These are phyloP conservation scores for Alternaria gaisen DNA, from an alignment of 2,329 filamentous ascomycete genomes.

Conservation along the genomic window DNA sequence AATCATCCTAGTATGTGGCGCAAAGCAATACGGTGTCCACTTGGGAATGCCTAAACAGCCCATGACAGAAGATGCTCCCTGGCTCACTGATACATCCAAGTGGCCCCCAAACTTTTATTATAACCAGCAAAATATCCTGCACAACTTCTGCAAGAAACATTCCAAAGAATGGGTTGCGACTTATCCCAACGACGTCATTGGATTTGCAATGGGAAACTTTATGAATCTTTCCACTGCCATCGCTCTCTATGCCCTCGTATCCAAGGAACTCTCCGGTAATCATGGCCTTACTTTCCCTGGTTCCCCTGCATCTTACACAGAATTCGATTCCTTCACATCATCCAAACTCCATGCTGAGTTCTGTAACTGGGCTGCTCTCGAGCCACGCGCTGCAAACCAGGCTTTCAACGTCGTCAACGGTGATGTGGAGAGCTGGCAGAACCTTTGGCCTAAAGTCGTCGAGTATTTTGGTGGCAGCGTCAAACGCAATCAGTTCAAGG, in stretches of 20 bases:
- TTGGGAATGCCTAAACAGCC: slow-evolving; percentile 60
- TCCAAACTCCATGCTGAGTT: no score
- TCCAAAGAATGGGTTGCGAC: slow-evolving; percentile 56
- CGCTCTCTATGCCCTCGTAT: no score
- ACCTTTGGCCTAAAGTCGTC: slow-evolving; percentile 54
- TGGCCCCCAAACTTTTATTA: slow-evolving; percentile 62
- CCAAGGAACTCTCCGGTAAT: no score
- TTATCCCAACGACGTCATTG: slow-evolving; percentile 58
- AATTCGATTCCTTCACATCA: no score
- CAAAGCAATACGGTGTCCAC: slow-evolving; percentile 65
- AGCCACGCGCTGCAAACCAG: no score
- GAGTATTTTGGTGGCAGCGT: slow-evolving; percentile 49
- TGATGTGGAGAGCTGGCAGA: no score
- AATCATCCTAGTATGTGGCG: slow-evolving; percentile 60
- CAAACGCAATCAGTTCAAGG: slow-evolving; percentile 35
- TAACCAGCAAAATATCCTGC: slow-evolving; percentile 57
- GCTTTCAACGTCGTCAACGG: no score
- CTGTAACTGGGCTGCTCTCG: no score
- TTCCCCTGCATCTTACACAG: no score
- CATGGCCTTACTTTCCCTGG: no score
- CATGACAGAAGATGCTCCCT: slow-evolving; percentile 58
- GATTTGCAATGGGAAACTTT: slow-evolving; percentile 52
- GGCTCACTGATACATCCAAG: slow-evolving; percentile 49
- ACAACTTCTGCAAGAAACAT: slow-evolving; percentile 39
- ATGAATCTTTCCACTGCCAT: slow-evolving; percentile 45